Base-by-base conservation (phyloP, 208 protist species). In the Balamuthia mandrillaris region DNA sequence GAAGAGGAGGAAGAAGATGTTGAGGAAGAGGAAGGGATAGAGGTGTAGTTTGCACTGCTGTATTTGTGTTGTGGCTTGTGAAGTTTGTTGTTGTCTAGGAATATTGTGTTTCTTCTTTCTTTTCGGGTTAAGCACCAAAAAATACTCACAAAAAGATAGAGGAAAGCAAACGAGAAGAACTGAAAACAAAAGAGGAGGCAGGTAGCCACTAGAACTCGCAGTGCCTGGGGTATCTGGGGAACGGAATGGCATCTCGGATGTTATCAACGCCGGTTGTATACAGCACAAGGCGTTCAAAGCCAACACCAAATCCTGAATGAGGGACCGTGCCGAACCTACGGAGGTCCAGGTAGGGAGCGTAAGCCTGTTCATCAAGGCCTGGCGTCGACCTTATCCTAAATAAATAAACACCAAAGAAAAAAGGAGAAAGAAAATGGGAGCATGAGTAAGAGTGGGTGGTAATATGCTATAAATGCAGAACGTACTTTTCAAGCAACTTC, bases 251-350 rank as follows among this genome's bases (percentile, higher is more conserved):
- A 35, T 93, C 90, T n/a, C 89, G 72, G 39, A 93, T 90, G 85
- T 91, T 93, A 31, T 85, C 78, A 10, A 91, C 27, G 29, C 89
- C 87, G 27, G 82, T 90, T 68, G 78, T 10, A 56, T 88, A 75
- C 56, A 89, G 45, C 3, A 92, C 75, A 21, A 91, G 52, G 29
- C 90, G 86, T 84, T 93, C 90, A 79, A 93, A 91, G 63, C 90
- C 90, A 2, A 93, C 10, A 7, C 94, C 94, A 85, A 95, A 95
- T 24, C 94, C 94, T 4, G 85, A 79, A 82, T 96, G 94, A 12
- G 90, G 91, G 14, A 90, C 89, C 47, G 88, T 79, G 33, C 93
- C 93, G 29, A 74, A 95, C 12, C 84, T 49, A 12, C 93, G 86
- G 9, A 94, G 87, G 85, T 95, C 92, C n/a, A 90, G 58, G 75